Conservation (phyloP, 495 filamentous ascomycete genomes). For the Penicillium lagena region DNA sequence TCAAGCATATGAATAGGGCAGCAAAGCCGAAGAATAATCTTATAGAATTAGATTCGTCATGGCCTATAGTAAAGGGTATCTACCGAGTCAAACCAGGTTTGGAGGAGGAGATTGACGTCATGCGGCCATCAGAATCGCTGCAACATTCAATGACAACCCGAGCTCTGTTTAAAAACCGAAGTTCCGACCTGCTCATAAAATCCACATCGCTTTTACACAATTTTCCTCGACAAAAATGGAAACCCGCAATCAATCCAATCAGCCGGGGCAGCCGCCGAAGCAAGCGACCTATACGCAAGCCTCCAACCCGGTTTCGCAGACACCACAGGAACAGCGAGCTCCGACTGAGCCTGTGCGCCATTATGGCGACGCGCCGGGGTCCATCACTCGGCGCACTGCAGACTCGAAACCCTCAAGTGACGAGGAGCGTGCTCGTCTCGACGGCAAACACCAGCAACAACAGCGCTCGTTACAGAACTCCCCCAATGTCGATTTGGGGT, state of each 20-base stretch:
- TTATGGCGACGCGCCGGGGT: conserved; percentile 23
- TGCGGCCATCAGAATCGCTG: background rate
- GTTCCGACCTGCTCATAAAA: too few relatives aligned
- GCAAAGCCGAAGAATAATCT: too few relatives aligned
- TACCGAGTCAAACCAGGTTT: background rate
- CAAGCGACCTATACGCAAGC: conserved; percentile 42
- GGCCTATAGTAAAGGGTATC: background rate
- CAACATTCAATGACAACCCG: background rate
- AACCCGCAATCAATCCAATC: conserved; percentile 6
- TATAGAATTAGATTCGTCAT: background rate
- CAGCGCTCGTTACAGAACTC: conserved; percentile 9
- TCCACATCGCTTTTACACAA: too few relatives aligned
- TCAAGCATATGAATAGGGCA: too few relatives aligned
- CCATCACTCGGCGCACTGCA: conserved; percentile 33
- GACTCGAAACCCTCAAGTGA: conserved; percentile 32
- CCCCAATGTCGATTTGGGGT: conserved; percentile 35
- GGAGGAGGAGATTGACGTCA: background rate
- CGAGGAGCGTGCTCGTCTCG: conserved; percentile 18
- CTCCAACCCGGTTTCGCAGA: conserved; percentile 44
- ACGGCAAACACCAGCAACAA: conserved; percentile 8
- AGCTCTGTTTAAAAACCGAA: too few relatives aligned
- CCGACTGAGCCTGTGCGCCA: conserved; percentile 19
- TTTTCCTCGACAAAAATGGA: conserved; percentile 7
- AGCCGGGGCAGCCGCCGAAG: conserved; percentile 44
- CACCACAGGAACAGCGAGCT: conserved; percentile 38